Evolutionary conservation across 2,329 filamentous ascomycete genomes (phyloP), one percentile per base, ranked within the genome.

Genomic region (Raffaelea ambrosiae): DNA sequence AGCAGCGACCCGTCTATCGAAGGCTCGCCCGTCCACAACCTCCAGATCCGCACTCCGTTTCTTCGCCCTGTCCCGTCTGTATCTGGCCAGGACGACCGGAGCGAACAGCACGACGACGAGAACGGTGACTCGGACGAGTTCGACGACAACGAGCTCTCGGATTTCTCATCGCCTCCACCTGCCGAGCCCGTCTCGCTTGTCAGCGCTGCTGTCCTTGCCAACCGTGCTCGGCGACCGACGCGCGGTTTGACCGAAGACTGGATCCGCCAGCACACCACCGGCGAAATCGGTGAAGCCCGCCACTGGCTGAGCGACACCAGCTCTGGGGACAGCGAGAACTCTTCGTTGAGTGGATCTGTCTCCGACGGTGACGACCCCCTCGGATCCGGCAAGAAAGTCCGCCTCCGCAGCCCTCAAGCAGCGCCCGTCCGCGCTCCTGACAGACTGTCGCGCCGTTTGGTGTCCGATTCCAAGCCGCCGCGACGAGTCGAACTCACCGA

Each of bases 261-360:
- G 87, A 88, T 93, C 55, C 84, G 86, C 51, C 84, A 87, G 52
- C 88, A 90, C 60, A 82, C 87, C n/a, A 77, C 83, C n/a, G 77
- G 78, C 54, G 79, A 84, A 55, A 75, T 74, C 54, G 76, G 81
- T 29, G 86, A 93, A 61, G 79, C 80, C 55, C 81, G 79, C 52
- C 84, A 88, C 65, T 95, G 88, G 88, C 74, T 89, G 55, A 94
- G 87, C 62, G 88, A 94, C 75, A 77, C 82, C 76, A 77, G 83
- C 52, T 77, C 78, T 21, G 78, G 79, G 60, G 79, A 78, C 58
- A 88, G 84, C 62, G 85, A 88, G 71, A 77, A 78, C 70, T 86
- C 82, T 75, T 86, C 83, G 71, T 58, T 83, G 79, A 83, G 79
- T 72, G 74, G 77, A 76, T 83, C 80, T 57, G 67, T 75, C 61